Conservation (phyloP, 148 eudicot species). For the Heliamphora exappendiculata region DNA sequence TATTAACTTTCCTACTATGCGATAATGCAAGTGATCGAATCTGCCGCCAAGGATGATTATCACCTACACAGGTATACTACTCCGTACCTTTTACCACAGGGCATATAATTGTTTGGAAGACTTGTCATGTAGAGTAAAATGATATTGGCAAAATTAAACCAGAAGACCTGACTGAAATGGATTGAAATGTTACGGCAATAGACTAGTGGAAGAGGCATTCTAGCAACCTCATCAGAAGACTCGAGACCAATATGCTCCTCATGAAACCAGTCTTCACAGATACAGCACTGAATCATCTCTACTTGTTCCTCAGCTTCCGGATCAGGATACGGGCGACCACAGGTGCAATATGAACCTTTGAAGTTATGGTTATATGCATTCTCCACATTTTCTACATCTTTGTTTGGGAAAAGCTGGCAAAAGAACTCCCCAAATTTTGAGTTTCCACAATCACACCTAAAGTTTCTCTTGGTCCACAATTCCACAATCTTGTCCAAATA, state of each 20-base stretch:
- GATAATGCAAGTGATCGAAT: background rate
- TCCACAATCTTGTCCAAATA: conserved; percentile 57
- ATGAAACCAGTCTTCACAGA: conserved; percentile 99
- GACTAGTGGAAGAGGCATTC: background rate
- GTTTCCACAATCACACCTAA: conserved; percentile 97
- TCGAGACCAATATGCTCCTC: conserved; percentile 85
- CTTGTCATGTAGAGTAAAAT: background rate
- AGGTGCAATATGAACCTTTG: conserved; percentile 86
- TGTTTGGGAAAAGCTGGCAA: conserved; percentile 79
- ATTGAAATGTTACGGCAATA: background rate
- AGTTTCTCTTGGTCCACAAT: conserved; percentile 96
- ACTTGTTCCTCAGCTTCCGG: conserved; percentile 80
- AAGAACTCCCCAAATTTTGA: conserved; percentile 89
- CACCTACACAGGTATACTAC: background rate
- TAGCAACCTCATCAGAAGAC: conserved; percentile 65
- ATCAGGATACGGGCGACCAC: conserved; percentile 90
- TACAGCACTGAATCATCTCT: conserved; percentile 90
- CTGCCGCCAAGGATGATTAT: background rate
- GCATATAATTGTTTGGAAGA: background rate
- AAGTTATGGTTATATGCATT: conserved; percentile 88
- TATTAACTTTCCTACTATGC: background rate
- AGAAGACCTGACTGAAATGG: background rate
- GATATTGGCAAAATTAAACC: background rate
- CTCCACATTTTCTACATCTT: conserved; percentile 74
- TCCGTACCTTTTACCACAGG: background rate